Conservation (phyloP, 495 filamentous ascomycete species). For the Neurospora sp. region DNA sequence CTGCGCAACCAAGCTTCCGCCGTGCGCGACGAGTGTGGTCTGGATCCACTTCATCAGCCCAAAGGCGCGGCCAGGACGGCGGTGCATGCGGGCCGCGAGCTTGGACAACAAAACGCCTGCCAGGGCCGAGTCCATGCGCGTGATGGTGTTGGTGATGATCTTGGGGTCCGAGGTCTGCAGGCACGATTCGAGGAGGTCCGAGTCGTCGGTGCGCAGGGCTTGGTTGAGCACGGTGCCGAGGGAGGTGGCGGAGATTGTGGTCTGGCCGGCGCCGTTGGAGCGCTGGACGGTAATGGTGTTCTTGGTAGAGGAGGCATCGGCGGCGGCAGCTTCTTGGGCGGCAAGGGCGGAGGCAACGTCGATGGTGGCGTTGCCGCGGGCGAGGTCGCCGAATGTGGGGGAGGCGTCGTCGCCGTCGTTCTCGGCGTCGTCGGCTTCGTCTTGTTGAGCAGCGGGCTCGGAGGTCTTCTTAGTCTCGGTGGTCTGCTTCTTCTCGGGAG, state of each 20-base stretch:
- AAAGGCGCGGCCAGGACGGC: slow-evolving; percentile 78
- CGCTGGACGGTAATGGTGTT: slow-evolving; percentile 23
- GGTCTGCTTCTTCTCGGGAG: not conserved
- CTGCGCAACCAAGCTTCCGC: slow-evolving; percentile 78
- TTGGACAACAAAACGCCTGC: slow-evolving; percentile 68
- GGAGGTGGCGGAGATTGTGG: slow-evolving; percentile 63
- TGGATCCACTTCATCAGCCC: slow-evolving; percentile 94
- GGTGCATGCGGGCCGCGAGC: slow-evolving; percentile 78
- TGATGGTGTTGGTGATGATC: slow-evolving; percentile 77
- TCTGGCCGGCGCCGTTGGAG: slow-evolving; percentile 22
- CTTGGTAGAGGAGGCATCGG: not conserved
- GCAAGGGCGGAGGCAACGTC: slow-evolving; percentile 61
- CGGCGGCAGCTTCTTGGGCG: slow-evolving; percentile 24
- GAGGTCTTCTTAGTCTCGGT: not conserved
- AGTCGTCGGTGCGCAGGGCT: slow-evolving; percentile 84
- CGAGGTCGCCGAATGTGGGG: slow-evolving; percentile 73
- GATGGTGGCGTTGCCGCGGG: slow-evolving; percentile 64
- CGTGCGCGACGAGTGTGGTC: slow-evolving; percentile 90
- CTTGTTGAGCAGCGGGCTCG: slow-evolving; percentile 2
- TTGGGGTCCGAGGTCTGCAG: slow-evolving; percentile 64
- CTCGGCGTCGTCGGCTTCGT: slow-evolving; percentile 25
- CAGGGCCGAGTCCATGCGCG: slow-evolving; percentile 75
- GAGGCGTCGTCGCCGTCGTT: slow-evolving; percentile 16
- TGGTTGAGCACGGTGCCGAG: slow-evolving; percentile 85
- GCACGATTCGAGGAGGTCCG: slow-evolving; percentile 79